Evolutionary conservation across 2,329 filamentous ascomycete species (phyloP).

Genomic region (Trichoderma lentiforme): DNA sequence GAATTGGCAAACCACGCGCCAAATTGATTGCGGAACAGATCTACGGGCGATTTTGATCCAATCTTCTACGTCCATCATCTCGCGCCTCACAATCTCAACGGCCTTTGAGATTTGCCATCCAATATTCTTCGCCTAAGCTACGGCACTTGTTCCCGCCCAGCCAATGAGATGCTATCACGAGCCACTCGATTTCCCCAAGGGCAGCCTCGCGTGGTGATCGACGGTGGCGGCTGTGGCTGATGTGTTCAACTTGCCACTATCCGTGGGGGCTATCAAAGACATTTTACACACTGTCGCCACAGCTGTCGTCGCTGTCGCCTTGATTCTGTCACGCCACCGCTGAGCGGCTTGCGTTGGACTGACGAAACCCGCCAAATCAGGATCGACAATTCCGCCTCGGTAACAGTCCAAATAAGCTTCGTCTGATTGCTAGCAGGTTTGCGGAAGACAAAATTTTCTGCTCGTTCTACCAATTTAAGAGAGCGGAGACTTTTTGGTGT

Average conservation of each 20-base stretch:
- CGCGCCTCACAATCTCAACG: not conserved
- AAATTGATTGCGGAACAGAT: not conserved
- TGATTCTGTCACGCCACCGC: not conserved
- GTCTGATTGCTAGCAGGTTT: not conserved
- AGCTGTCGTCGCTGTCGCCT: not conserved
- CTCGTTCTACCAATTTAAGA: not conserved
- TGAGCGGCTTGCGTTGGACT: not conserved
- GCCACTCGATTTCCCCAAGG: not conserved
- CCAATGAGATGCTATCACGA: not conserved
- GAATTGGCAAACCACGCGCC: not conserved
- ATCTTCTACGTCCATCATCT: not conserved
- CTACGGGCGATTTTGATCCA: not conserved
- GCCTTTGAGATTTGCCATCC: not conserved
- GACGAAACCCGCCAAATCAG: not conserved
- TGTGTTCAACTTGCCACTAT: not conserved
- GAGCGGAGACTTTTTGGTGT: not conserved
- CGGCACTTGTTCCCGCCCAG: not conserved
- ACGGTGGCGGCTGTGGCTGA: constrained; percentile 9
- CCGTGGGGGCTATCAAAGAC: not conserved
- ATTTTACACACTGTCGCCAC: not conserved
- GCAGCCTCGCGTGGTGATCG: not conserved
- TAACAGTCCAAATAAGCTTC: not conserved
- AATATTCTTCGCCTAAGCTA: not conserved
- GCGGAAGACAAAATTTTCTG: not conserved
- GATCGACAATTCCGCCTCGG: not conserved